Base-by-base conservation (phyloP, 495 filamentous ascomycete species). In the Durotheca rogersii region DNA sequence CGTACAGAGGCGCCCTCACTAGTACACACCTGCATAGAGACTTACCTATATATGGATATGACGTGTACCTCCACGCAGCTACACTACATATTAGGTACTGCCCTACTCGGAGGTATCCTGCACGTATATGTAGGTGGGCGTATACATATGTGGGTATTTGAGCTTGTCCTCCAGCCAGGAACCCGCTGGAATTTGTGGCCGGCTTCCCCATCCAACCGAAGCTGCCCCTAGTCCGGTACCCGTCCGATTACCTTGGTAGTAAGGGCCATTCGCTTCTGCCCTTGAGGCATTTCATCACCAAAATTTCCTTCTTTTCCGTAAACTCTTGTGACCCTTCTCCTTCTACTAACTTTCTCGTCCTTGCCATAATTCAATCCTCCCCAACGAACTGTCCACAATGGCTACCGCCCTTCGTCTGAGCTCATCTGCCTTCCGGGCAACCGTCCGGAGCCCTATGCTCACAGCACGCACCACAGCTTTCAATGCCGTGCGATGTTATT, bases 401-500 rank as follows among this genome's bases (percentile, higher is more conserved):
- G 83, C 88, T 65, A 79, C 88, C 60, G 79, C 87, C 67, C 70
- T 92, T 63, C 83, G 89, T 77, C 74, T 95, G 58, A 80, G 83
- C 72, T 78, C 80, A 61, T 76, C 86, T 67, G 81, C 82, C 67
- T 73, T 95, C 62, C 85, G 91, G 65, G 79, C 87, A 66, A 82
- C 85, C 33, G 61, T 87, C 58, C 72, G 76, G 62, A 74, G 82
- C 60, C 78, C 84, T 40, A 72, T 76, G 69, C 66, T 79, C 65
- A 61, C 77, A 78, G 70, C 72, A 62, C 81, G 81, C 71, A 78
- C 83, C 70, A 81, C 79, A 59, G 81, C 83, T 70, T 85, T 88
- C 77, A 89, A 84, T 76, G 87, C 90, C 65, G 71, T 85, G 67
- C 83, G 91, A 72, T 84, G 81, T 81, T 96, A 95, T 73, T 60